phyloP scores from a whole-genome alignment of 768 basidiomycete genomes.

The Trametes villosa region DNA sequence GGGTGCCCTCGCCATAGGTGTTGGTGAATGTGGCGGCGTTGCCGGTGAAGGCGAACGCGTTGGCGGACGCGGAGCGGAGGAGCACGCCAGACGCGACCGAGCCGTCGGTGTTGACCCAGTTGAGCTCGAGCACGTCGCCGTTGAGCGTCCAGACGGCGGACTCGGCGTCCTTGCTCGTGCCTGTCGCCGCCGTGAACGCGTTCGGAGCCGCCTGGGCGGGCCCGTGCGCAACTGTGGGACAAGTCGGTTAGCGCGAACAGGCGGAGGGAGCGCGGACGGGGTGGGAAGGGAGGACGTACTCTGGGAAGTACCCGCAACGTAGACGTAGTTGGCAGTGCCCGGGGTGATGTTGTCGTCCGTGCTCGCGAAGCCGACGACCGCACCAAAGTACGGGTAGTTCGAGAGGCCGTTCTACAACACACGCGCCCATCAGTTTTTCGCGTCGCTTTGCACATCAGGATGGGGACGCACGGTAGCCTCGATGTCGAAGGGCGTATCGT shows the following conservation, averaged over 20 bases:
- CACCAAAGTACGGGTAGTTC: conserved; percentile 16
- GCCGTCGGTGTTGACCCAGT: conserved; percentile 30
- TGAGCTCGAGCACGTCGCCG: conserved; percentile 7
- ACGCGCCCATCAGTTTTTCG: neutral
- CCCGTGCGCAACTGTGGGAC: conserved; percentile 6
- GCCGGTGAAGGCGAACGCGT: conserved; percentile 14
- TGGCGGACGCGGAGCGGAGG: neutral
- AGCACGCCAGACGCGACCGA: neutral
- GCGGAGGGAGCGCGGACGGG: neutral
- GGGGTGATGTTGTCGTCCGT: conserved; percentile 11
- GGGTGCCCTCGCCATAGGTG: neutral
- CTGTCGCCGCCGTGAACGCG: conserved; percentile 28
- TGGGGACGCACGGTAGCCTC: neutral
- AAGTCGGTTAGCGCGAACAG: neutral
- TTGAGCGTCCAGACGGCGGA: conserved; percentile 29
- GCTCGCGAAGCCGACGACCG: conserved; percentile 20
- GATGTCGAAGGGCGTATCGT: conserved; percentile 1
- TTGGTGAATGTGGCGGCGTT: neutral
- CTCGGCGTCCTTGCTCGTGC: conserved; percentile 16
- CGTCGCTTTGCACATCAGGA: neutral
- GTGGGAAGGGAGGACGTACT: conserved; percentile 14
- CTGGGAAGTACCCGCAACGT: conserved; percentile 17
- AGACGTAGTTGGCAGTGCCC: conserved; percentile 23
- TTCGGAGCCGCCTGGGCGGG: conserved; percentile 14
- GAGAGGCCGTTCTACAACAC: conserved; percentile 16